Percentiles rank a stretch among this genome's conserved stretches.
Evolutionary conservation across 805 yeast genomes (phyloP).

Genomic region (Candida odintsovae): DNA sequence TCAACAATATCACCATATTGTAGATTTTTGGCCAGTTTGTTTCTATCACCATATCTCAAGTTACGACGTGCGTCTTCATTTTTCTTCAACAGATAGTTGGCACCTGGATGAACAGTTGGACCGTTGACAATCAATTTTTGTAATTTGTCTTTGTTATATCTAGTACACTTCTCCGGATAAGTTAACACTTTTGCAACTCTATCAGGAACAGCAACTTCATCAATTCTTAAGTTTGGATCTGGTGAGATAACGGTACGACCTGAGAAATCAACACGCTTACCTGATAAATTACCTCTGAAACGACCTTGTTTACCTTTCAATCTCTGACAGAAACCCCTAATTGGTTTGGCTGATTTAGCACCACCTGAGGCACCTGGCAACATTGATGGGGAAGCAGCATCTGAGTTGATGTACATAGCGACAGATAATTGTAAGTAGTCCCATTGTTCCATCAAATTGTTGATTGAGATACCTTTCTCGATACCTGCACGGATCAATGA

Average conservation of each 20-base stretch:
- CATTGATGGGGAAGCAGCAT: slow-evolving; percentile 78
- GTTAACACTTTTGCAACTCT: slow-evolving; percentile 93
- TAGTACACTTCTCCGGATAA: slow-evolving; percentile 90
- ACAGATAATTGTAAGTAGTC: slow-evolving; percentile 92
- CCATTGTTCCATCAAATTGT: slow-evolving; percentile 98
- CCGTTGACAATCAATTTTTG: slow-evolving; percentile 75
- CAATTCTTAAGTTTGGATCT: slow-evolving; percentile 91
- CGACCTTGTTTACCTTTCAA: slow-evolving; percentile 98
- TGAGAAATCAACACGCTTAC: slow-evolving; percentile 97
- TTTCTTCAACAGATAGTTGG: slow-evolving; percentile 80
- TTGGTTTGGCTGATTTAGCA: slow-evolving; percentile 57
- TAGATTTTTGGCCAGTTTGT: slow-evolving; percentile 67
- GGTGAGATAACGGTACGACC: slow-evolving; percentile 98
- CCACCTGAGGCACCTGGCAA: slow-evolving; percentile 61
- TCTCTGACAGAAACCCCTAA: slow-evolving; percentile 94
- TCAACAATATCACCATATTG: slow-evolving; percentile 91
- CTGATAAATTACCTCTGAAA: slow-evolving; percentile 95
- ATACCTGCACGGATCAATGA: slow-evolving; percentile 90
- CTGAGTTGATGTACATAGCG: slow-evolving; percentile 96
- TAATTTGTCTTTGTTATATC: slow-evolving; percentile 77
- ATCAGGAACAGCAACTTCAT: slow-evolving; percentile 98
- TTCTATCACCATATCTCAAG: slow-evolving; percentile 81
- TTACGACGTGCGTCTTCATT: slow-evolving; percentile 85
- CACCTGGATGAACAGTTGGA: slow-evolving; percentile 91
- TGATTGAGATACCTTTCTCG: slow-evolving; percentile 89